Evolutionary conservation across 169 alveolate genomes (phyloP).

Genomic region (Plasmodium ovale): DNA sequence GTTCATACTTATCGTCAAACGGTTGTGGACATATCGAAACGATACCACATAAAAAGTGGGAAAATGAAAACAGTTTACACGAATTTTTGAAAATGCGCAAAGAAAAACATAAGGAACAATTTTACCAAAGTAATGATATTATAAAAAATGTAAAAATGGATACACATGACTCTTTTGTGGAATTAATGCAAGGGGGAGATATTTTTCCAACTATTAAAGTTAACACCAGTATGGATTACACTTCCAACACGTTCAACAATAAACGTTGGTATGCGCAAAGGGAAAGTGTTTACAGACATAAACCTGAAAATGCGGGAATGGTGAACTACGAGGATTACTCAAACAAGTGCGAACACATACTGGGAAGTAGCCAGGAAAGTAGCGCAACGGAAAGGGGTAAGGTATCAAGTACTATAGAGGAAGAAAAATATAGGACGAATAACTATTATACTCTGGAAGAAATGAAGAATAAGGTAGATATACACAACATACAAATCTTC

Average conservation of each 20-base stretch:
- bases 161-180: constrained; percentile 56
- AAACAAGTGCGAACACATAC: constrained; percentile 1
- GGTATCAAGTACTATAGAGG: no score
- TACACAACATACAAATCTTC: constrained; percentile 4
- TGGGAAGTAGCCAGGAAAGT: not conserved
- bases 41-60: not conserved
- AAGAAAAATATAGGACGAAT: no score
- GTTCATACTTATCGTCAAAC: constrained; percentile 36
- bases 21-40: not conserved
- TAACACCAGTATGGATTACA: not conserved
- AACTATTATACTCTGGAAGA: no score
- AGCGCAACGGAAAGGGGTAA: not conserved
- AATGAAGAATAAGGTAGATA: not conserved
- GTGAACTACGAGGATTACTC: constrained; percentile 7
- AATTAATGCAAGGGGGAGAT: constrained; percentile 31
- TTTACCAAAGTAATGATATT: not conserved
- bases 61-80: constrained; percentile 10
- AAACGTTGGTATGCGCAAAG: no score
- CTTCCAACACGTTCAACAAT: not conserved
- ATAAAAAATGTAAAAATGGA: constrained; percentile 11
- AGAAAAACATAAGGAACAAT: constrained; percentile 10
- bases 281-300: not conserved
- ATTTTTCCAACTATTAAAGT: constrained; percentile 37
- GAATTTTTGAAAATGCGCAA: constrained; percentile 8
- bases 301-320: not conserved